Conservation (phyloP, 225 moss, liverwort and hornwort genomes). For the Polytrichum formosum region DNA sequence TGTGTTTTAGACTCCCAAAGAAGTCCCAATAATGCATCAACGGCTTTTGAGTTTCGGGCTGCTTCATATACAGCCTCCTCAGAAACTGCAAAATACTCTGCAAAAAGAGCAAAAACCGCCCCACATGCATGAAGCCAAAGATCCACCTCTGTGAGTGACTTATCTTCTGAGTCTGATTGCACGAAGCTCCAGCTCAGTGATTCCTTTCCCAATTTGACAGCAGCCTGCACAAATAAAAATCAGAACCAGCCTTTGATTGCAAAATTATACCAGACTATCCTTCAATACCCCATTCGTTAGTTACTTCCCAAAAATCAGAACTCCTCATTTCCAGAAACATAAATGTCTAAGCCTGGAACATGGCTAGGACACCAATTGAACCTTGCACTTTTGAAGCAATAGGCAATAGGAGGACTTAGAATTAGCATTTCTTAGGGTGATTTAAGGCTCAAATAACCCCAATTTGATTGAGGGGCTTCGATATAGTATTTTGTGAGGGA, state of each 20-base stretch:
- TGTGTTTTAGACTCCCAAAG: constrained; percentile 30
- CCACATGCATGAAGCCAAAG: constrained; percentile 33
- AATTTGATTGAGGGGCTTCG: too few species aligned
- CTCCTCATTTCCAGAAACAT: too few species aligned
- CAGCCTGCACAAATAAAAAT: constrained; percentile 7
- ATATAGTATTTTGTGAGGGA: too few species aligned
- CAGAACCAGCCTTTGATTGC: background rate
- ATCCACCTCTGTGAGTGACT: constrained; percentile 10
- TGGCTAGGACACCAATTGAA: too few species aligned
- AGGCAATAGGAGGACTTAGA: too few species aligned
- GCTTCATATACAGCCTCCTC: constrained; percentile 33
- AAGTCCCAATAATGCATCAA: constrained; percentile 28
- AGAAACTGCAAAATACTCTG: constrained; percentile 27
- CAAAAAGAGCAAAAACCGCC: constrained; percentile 30
- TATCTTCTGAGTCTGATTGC: constrained; percentile 4
- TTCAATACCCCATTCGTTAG: background rate
- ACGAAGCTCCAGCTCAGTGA: constrained; percentile 2
- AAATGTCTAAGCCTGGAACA: too few species aligned
- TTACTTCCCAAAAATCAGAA: background rate
- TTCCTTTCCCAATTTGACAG: constrained; percentile 8
- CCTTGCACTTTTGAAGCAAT: too few species aligned
- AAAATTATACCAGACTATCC: background rate
- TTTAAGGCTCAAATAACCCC: too few species aligned
- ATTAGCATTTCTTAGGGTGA: too few species aligned
- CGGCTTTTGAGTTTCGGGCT: constrained; percentile 28